Conservation (phyloP, 768 basidiomycete species). For the Lentinula sp. region DNA sequence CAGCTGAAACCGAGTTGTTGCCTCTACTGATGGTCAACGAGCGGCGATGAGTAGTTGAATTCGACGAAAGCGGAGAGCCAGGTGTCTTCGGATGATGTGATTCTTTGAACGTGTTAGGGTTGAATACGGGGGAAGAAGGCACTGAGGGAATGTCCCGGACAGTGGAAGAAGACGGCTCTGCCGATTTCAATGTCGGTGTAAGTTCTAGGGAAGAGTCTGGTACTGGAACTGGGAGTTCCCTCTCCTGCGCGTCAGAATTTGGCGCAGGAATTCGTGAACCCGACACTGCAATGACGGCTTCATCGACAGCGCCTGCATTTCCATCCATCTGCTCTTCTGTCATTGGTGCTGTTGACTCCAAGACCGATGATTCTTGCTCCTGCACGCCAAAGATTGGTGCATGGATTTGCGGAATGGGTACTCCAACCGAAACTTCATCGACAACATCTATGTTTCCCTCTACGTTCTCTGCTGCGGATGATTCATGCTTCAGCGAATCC, state of each 20-base stretch:
- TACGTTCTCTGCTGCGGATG: not conserved
- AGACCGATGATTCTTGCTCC: not conserved
- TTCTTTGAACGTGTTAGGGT: not conserved
- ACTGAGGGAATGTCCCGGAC: not conserved
- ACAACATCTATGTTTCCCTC: not conserved
- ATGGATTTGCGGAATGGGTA: not conserved
- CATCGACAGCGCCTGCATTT: not conserved
- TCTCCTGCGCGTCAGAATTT: not conserved
- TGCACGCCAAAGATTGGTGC: not conserved
- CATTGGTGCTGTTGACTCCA: not conserved
- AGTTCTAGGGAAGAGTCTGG: not conserved
- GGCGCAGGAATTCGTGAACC: not conserved
- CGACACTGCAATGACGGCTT: not conserved
- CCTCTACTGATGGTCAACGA: slow-evolving; percentile 64
- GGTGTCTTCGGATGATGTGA: not conserved
- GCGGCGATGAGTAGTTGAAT: slow-evolving; percentile 36
- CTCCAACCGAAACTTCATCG: not conserved
- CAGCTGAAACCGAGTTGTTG: slow-evolving; percentile 66
- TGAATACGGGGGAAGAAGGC: not conserved
- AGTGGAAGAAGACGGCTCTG: not conserved
- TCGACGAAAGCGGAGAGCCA: slow-evolving; percentile 15
- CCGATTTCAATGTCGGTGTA: not conserved
- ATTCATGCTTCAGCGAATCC: not conserved
- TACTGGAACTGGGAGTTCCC: not conserved
- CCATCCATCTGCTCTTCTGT: not conserved